phyloP scores from a whole-genome alignment of 306 rosid genomes.

The Cucurbita maxima region DNA sequence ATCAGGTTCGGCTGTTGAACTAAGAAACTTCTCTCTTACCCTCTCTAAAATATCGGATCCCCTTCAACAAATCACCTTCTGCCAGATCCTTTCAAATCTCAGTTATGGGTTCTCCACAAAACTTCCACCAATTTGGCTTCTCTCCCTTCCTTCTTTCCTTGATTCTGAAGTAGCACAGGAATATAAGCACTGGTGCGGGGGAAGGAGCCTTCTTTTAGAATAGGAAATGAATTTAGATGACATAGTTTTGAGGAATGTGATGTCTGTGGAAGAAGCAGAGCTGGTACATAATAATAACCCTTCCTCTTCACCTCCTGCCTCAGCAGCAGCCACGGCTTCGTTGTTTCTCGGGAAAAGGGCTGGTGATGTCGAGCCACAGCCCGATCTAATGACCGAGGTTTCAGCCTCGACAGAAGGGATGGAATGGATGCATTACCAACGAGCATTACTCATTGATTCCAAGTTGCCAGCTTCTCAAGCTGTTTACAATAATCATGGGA shows the following conservation, averaged over 20 bases:
- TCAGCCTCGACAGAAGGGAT: not conserved
- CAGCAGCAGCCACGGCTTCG: not conserved
- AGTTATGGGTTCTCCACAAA: not conserved
- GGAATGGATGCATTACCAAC: constrained; percentile 2
- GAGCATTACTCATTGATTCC: not conserved
- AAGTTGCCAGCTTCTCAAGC: constrained; percentile 2
- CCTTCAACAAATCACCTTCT: constrained; percentile 5
- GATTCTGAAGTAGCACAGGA: not conserved
- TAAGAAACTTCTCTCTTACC: not conserved
- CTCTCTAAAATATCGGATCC: constrained; percentile 5
- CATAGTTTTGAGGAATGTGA: not conserved
- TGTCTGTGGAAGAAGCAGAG: not conserved
- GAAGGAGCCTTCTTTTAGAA: not conserved
- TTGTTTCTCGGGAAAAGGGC: not conserved
- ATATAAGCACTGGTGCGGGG: not conserved
- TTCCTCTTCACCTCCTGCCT: not conserved
- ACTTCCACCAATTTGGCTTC: not conserved
- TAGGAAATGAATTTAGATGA: not conserved
- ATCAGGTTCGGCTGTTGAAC: not conserved
- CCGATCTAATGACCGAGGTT: not conserved
- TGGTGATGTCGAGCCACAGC: not conserved
- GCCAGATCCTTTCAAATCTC: not conserved
- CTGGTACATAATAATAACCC: not conserved
- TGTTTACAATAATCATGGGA: not conserved
- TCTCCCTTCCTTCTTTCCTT: not conserved